Percentiles rank a stretch among this genome's conserved stretches.
phyloP scores from a whole-genome alignment of 345 rosid species.

The Dovyalis caffra region DNA sequence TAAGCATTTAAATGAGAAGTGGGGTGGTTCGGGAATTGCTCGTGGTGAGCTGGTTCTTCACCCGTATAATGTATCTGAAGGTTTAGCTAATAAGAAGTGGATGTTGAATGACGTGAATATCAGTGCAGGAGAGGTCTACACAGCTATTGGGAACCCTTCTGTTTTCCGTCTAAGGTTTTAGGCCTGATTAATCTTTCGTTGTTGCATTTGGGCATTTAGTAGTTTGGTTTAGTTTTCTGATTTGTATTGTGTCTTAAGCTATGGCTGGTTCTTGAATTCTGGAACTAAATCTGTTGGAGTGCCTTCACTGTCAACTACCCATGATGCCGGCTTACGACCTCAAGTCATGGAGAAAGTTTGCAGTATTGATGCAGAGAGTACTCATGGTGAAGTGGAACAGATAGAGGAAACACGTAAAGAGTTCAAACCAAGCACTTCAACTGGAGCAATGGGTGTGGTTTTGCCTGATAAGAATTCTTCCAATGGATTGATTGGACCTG shows the following conservation, averaged over 20 bases:
- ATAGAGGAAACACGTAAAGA: slow-evolving; percentile 30
- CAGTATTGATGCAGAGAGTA: slow-evolving; percentile 13
- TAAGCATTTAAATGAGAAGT: slow-evolving; percentile 61
- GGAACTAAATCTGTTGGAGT: slow-evolving; percentile 21
- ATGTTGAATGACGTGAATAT: slow-evolving; percentile 41
- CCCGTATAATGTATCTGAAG: slow-evolving; percentile 44
- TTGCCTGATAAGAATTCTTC: slow-evolving; percentile 29
- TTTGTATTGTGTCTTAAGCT: slow-evolving; percentile 46
- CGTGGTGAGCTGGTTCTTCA: slow-evolving; percentile 56
- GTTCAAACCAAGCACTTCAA: slow-evolving; percentile 20
- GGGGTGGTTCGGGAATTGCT: slow-evolving; percentile 71
- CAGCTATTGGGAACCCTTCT: slow-evolving; percentile 62
- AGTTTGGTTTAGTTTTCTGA: slow-evolving; percentile 14
- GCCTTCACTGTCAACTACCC: slow-evolving; percentile 35
- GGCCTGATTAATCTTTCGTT: slow-evolving; percentile 2
- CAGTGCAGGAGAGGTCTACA: slow-evolving; percentile 57
- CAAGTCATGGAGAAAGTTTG: slow-evolving; percentile 29
- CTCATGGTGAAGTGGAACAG: slow-evolving; percentile 18
- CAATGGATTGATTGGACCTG: slow-evolving; percentile 30
- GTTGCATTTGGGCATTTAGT: slow-evolving; percentile 4
- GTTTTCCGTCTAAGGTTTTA: slow-evolving; percentile 77
- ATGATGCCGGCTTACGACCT: slow-evolving; percentile 28
- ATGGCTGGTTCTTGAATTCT: slow-evolving; percentile 64
- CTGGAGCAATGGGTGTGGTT: slow-evolving; percentile 30
- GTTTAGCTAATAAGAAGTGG: slow-evolving; percentile 44